phyloP scores from a whole-genome alignment of 805 yeast species.

The Lipomyces kockii region DNA sequence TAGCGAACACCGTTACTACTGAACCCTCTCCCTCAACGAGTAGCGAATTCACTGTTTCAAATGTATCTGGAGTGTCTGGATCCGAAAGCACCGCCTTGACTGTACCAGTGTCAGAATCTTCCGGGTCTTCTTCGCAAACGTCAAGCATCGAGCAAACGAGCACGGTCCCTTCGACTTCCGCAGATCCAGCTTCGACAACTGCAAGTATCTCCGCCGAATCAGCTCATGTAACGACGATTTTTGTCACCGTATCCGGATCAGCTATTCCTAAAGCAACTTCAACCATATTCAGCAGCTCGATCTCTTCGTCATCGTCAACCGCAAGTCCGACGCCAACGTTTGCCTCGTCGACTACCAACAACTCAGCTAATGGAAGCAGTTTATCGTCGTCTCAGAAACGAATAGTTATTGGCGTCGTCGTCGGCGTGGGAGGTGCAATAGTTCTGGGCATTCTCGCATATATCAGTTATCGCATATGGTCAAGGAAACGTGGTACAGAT shows the following conservation, averaged over 20 bases:
- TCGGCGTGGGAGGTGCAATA: constrained; percentile 74
- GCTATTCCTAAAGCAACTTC: constrained; percentile 6
- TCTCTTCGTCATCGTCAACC: neutral
- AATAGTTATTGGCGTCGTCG: constrained; percentile 69
- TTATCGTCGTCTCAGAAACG: constrained; percentile 56
- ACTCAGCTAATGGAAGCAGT: constrained; percentile 37
- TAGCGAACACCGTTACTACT: neutral
- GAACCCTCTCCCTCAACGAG: neutral
- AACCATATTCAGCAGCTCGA: neutral
- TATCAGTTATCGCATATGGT: constrained; percentile 1
- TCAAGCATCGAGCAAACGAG: neutral
- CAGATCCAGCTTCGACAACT: constrained; percentile 41
- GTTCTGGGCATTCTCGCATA: constrained; percentile 48
- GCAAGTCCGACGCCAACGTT: neutral
- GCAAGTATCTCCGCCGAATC: constrained; percentile 36
- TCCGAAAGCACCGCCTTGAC: neutral
- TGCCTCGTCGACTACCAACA: neutral
- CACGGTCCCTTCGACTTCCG: constrained; percentile 10
- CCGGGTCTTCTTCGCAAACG: neutral
- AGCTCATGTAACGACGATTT: constrained; percentile 28
- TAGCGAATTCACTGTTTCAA: neutral
- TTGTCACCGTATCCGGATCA: constrained; percentile 5
- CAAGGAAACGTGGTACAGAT: neutral
- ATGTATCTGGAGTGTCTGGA: neutral
- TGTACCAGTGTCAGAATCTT: neutral